Evolutionary conservation across 805 yeast species (phyloP), one percentile per base, ranked within the genome.

Genomic region (Candida qinlingensis): DNA sequence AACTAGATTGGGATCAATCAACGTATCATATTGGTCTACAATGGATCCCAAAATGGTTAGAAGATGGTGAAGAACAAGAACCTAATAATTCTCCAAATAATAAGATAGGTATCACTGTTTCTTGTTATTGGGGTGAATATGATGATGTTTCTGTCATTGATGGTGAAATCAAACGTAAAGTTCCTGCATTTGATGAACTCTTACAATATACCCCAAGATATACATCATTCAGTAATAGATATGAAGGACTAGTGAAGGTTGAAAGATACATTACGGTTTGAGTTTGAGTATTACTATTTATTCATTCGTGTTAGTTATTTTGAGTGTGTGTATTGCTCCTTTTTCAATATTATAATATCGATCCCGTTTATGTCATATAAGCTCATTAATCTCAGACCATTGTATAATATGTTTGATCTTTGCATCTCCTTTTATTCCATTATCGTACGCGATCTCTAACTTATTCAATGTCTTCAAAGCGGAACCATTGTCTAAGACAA

Each of bases 61-160:
- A 60, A n/a, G 67, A 63, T 35, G 63, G 64, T 25, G 64, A 65
- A 8, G 62, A 54, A 7, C 63, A 61, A 30, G 63, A 52, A 30
- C 65, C 65, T 9, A 46, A 49, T 4, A 68, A 69, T 44, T 55
- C 64, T 0, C 58, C 57, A 37, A 48, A 52, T 6, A 62, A 69
- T 57, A 62, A 68, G 48, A 64, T 88, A 44, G 83, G 81, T 7
- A 74, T 89, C 1, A 64, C 69, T 7, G 74, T 89, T 7, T 71
- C 77, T 27, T 90, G 97, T 61, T 80, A 70, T 58, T 90, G 92
- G 91, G 86, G 88, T 7, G 95, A 89, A 54, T 79, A 80, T 61
- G 81, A 80, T 35, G 63, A 66, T 10, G 76, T 62, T 44, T 61
- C 65, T 27, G 59, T 68, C 7, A 63, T 66, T 25, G 74, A 69